Base-by-base conservation (phyloP, 331 rosid species). In the Malus hybrid region DNA sequence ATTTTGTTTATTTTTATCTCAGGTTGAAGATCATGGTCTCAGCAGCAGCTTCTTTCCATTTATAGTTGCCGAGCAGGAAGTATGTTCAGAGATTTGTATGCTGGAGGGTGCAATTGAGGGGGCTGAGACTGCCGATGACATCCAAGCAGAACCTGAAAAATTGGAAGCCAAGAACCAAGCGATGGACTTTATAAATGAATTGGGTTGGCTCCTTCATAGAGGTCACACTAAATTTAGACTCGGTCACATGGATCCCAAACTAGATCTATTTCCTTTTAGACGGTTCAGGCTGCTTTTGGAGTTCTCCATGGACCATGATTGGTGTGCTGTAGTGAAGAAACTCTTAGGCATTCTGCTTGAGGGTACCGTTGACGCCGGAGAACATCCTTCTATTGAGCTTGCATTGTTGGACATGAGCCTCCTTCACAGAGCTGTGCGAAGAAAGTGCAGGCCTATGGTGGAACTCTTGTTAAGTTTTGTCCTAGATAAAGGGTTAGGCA, bases 121-220 rank as follows among this genome's bases (percentile, higher is more conserved):
- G 29, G 78, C 87, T 14, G 91, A 84, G 65, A 72, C 73, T 22
- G 75, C 76, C 55, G 83, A 84, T 33, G 84, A 80, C 70, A 5
- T 81, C 19, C 83, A 70, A 77, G 18, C 13, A 10, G 83, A 79
- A 76, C 55, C 81, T 56, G 75, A 78, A 73, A 80, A 80, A 36
- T 66, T 79, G 80, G 93, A 86, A 81, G 89, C 86, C 69, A 85
- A 84, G 86, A 83, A 83, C 72, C 87, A 75, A 65, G 93, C 93
- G 7, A 79, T 88, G 86, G 83, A 88, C 72, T 92, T 90, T 72
- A 31, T 92, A 74, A 90, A 90, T 64, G 97, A 92, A 79, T 85
- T 90, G 85, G 97, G 97, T 77, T 92, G 97, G 96, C 91, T 92
- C 42, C 91, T 92, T 73, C 97, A 90, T 77, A 88, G 96, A 77